phyloP scores from a whole-genome alignment of 768 basidiomycete genomes.

The Cystofilobasidium macerans region DNA sequence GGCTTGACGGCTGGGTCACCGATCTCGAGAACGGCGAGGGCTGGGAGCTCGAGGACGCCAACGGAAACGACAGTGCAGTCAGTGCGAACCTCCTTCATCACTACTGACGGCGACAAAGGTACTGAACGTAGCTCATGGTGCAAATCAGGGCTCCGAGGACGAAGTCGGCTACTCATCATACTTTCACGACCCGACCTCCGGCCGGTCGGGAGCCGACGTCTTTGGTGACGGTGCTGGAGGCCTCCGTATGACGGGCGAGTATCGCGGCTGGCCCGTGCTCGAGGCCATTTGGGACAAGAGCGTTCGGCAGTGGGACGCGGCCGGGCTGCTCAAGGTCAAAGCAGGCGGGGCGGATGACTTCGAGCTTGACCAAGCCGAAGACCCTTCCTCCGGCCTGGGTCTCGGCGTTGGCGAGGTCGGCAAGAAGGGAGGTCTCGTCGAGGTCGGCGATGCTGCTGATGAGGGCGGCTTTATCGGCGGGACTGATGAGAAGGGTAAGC shows the following conservation, averaged over 20 bases:
- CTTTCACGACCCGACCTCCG: constrained; percentile 32
- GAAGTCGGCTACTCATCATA: constrained; percentile 36
- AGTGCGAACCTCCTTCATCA: not conserved
- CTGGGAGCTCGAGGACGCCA: constrained; percentile 56
- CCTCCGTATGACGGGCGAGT: constrained; percentile 68
- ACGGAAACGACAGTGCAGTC: constrained; percentile 11
- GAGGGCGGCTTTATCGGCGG: not conserved
- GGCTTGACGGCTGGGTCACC: constrained; percentile 81
- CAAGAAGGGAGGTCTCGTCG: not conserved
- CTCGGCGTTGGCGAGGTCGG: constrained; percentile 6
- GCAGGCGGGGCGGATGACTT: constrained; percentile 4
- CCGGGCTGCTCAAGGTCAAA: constrained; percentile 45
- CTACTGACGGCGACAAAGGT: not conserved
- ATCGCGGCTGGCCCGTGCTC: constrained; percentile 80
- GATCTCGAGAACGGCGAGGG: constrained; percentile 84
- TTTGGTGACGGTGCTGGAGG: constrained; percentile 60
- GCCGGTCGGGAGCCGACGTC: constrained; percentile 41
- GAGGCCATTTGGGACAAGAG: constrained; percentile 90
- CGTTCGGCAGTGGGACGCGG: constrained; percentile 71
- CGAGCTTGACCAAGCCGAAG: not conserved
- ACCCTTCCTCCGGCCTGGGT: not conserved
- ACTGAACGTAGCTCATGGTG: too few species aligned
- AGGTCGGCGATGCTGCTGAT: not conserved
- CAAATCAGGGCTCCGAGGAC: constrained; percentile 31
- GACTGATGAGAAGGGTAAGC: not conserved